Evolutionary conservation across 2,329 filamentous ascomycete species (phyloP), one percentile per base, ranked within the genome.

Genomic region (Microdochium bolleyi): DNA sequence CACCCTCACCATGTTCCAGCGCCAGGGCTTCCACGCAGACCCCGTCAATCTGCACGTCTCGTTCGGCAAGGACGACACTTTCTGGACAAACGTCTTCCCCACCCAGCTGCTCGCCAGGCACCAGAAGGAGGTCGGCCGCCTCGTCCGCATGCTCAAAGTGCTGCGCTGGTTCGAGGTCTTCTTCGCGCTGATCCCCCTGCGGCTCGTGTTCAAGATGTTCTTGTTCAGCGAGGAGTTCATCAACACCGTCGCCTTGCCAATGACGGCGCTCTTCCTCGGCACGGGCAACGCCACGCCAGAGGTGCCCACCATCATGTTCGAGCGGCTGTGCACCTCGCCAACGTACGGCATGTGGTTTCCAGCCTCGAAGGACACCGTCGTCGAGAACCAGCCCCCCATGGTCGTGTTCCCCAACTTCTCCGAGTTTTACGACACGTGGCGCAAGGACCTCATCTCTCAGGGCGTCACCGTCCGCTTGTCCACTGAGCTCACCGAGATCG

Each of bases 321-420:
- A 67, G 53, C 56, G 65, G 10, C 58, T 67, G 11, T 67, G 64
- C 52, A 67, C 64, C 2, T 65, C 65, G 44, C 77, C 77, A 0
- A 81, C 78, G 1, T 80, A 79, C 54, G 78, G 78, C 48, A 80
- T 82, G 76, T 82, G 78, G 78, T 80, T 79, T 58, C 73, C 76
- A 24, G 51, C 61, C 19, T 62, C 67, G 50, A 56, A 54, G 37
- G 57, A 66, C 49, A 60, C 62, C 2, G 52, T 69, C 51, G 60
- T 68, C 13, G 61, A 70, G 51, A 80, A 80, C 53, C 55, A 74
- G 51, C 78, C 78, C n/a, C 76, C 77, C 0, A 82, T 82, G 78
- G 73, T 82, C 1, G 78, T 81, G 0, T 82, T 82, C 51, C 78
- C 78, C 0, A 79, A 78, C 55, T 74, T 82, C 46, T 74, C 72